phyloP scores from a whole-genome alignment of 192 early-diverging fungal genomes.

The Chytriomyces confervae region DNA sequence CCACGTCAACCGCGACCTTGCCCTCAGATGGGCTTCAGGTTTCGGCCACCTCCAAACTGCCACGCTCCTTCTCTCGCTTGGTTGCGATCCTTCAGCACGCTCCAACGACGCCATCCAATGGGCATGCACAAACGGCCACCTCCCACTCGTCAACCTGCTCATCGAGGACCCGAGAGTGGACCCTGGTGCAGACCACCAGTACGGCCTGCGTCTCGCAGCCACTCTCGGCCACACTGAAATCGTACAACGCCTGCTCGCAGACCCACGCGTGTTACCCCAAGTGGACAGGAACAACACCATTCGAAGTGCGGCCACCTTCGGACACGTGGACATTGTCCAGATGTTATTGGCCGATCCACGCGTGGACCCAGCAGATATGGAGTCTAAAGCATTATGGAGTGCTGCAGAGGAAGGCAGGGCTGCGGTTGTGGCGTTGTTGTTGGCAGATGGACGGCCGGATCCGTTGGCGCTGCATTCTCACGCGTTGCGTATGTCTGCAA shows the following conservation, averaged over 20 bases:
- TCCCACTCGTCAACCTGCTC: constrained; percentile 9
- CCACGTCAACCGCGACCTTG: neutral
- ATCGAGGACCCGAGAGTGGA: neutral
- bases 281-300: neutral
- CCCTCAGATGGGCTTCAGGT: neutral
- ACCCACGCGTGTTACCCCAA: neutral
- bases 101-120: neutral
- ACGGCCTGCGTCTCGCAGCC: constrained; percentile 2
- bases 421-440: neutral
- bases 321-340: neutral
- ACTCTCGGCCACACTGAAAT: constrained; percentile 7
- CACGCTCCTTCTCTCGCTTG: neutral
- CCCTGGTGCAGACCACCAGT: constrained; percentile 13
- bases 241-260: neutral
- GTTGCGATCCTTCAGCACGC: neutral
- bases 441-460: neutral
- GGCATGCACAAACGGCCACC: constrained; percentile 7
- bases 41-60: neutral
- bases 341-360: neutral
- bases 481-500: neutral
- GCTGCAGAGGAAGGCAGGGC: neutral
- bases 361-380: neutral
- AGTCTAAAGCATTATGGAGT: neutral
- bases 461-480: neutral
- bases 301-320: neutral